phyloP scores from a whole-genome alignment of 805 yeast genomes.

The Starmerella stigmatis region DNA sequence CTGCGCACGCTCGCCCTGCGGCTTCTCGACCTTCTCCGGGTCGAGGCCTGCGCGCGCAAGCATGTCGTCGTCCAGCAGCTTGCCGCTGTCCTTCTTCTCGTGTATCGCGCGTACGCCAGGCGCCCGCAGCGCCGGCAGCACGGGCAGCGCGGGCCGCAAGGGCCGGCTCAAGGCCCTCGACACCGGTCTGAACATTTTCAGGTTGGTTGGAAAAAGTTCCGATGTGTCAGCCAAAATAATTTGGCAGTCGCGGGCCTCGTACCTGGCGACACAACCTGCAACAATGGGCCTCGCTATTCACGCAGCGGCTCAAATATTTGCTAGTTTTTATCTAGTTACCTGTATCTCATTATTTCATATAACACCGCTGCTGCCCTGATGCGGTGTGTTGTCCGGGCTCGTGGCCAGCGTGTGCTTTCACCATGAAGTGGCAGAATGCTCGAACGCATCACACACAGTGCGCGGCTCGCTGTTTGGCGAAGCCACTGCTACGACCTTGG shows the following conservation, averaged over 20 bases:
- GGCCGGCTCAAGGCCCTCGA: constrained; percentile 5
- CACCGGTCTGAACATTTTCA: constrained; percentile 8
- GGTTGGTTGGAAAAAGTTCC: neutral
- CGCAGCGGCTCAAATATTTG: no score
- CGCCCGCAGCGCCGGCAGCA: constrained; percentile 3
- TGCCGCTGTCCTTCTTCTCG: constrained; percentile 11
- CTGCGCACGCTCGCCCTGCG: constrained; percentile 12
- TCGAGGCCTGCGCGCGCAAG: constrained; percentile 79
- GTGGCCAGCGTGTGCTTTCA: no score
- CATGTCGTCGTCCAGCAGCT: constrained; percentile 66
- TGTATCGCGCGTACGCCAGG: constrained; percentile 4
- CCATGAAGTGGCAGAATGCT: no score
- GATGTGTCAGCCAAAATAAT: constrained; percentile 1
- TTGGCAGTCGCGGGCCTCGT: neutral
- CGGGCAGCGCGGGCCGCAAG: constrained; percentile 2
- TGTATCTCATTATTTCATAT: no score
- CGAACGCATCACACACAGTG: no score
- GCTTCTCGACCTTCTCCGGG: constrained; percentile 31
- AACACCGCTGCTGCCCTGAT: no score
- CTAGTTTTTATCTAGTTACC: no score
- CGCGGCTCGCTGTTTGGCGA: no score
- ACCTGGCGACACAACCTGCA: no score
- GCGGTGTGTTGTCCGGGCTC: no score
- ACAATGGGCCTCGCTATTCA: no score
- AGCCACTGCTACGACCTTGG: no score